A percentile compares a stretch with the other conserved stretches of the same genome.
Evolutionary conservation across 2,329 filamentous ascomycete species (phyloP).

Genomic region (Fusarium sp.): DNA sequence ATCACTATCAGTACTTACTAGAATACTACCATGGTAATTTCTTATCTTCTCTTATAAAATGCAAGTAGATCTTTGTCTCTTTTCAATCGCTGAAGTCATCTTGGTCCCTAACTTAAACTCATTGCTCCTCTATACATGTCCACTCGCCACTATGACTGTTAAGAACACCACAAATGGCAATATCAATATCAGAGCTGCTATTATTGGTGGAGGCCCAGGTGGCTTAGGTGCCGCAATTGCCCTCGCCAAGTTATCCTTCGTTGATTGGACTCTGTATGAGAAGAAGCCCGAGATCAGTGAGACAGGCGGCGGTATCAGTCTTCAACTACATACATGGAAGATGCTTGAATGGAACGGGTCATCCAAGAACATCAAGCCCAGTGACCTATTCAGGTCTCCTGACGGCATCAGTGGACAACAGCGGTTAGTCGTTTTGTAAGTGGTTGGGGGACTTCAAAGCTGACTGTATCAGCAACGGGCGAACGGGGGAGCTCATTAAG

Average conservation of each 20-base stretch:
- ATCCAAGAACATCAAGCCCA: conserved; percentile 42
- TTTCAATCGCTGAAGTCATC: not conserved
- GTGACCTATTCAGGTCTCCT: conserved; percentile 44
- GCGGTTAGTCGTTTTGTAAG: conserved; percentile 17
- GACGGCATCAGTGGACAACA: conserved; percentile 40
- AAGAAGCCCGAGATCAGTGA: conserved; percentile 50
- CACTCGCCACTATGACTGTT: conserved; percentile 20
- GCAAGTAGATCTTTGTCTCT: too few relatives aligned
- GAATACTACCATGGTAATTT: not conserved
- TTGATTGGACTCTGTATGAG: conserved; percentile 49
- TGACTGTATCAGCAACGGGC: conserved; percentile 41
- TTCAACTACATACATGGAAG: conserved; percentile 49
- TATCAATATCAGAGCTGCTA: conserved; percentile 33
- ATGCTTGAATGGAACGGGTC: conserved; percentile 46
- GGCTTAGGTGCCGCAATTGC: conserved; percentile 47
- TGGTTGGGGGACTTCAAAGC: not conserved
- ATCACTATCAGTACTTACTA: not conserved
- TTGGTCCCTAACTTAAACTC: not conserved
- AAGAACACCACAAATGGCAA: conserved; percentile 25
- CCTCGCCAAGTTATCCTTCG: conserved; percentile 40
- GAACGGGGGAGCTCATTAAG: conserved; percentile 43
- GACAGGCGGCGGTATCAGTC: conserved; percentile 49
- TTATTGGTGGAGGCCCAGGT: conserved; percentile 43
- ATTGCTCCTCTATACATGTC: not conserved
- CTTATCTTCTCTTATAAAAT: not conserved